Base-by-base conservation (phyloP, 1,284 basidiomycete genomes). In the Chiua sp. region DNA sequence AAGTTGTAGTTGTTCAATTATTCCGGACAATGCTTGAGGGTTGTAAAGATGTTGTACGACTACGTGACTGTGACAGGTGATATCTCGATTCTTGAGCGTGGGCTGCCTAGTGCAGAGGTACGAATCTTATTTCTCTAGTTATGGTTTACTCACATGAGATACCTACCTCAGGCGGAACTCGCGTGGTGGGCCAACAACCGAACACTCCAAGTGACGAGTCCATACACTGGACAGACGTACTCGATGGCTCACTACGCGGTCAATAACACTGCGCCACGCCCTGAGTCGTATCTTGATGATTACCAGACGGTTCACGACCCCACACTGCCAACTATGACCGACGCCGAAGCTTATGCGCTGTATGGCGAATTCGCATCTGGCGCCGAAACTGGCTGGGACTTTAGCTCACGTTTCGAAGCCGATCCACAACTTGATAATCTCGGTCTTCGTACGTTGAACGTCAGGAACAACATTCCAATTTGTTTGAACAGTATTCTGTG, bases 241-340 rank as follows among this genome's bases (percentile, higher is more conserved):
- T 77, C 80, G 13, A 82, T 98, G 72, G 85, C 86, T 39, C 88
- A 80, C 60, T 97, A 93, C 68, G 78, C 82, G 2, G 94, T 94
- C 0, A 86, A 80, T 61, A 98, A 96, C 74, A 89, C 80, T 30
- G 95, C 92, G 1, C 95, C 95, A 28, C 83, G 94, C n/a, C 95
- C 95, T 0, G 95, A 98, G 76, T 92, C 90, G 1, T 91, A 89
- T 67, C 70, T 86, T 8, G 78, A 80, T 83, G 95, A 98, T 77
- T 96, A 93, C 69, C 67, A 39, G 15, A 20, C 37, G 3, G 91
- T 85, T 7, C 86, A 90, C 59, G 88, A 87, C 56, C 84, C 88
- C 1, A 79, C 80, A 0, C 66, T 86, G 7, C 66, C 69, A 1
- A 71, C 84, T 7, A 76, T 94, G 53, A 90, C 85, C 59, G 87